phyloP scores from a whole-genome alignment of 2,329 filamentous ascomycete species.

The Emergomyces orientalis region DNA sequence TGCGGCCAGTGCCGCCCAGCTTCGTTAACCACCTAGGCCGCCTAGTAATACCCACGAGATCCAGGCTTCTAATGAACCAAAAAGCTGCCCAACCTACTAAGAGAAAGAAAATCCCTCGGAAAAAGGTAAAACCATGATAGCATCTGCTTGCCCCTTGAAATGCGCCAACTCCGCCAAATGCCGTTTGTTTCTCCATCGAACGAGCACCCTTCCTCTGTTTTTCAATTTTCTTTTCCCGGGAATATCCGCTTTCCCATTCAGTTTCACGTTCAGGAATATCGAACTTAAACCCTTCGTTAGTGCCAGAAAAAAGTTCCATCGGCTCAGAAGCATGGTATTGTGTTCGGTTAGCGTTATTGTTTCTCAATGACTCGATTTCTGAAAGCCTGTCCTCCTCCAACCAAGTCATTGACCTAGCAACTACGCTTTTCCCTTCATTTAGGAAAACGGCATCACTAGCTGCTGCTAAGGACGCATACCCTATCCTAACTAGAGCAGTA shows the following conservation, averaged over 20 bases:
- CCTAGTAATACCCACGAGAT: slow-evolving; percentile 50
- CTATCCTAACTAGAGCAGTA: slow-evolving; percentile 73
- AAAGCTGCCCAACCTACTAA: slow-evolving; percentile 51
- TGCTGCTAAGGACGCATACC: slow-evolving; percentile 81
- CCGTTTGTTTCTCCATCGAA: slow-evolving; percentile 29
- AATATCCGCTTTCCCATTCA: slow-evolving; percentile 40
- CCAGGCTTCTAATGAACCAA: slow-evolving; percentile 46
- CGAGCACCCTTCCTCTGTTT: slow-evolving; percentile 28
- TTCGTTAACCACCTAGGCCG: slow-evolving; percentile 55
- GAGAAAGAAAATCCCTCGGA: slow-evolving; percentile 63
- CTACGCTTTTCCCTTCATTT: slow-evolving; percentile 74
- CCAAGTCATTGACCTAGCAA: slow-evolving; percentile 72
- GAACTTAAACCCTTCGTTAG: slow-evolving; percentile 27
- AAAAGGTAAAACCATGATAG: slow-evolving; percentile 63
- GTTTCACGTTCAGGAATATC: slow-evolving; percentile 25
- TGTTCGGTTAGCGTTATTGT: slow-evolving; percentile 9
- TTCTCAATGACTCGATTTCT: slow-evolving; percentile 55
- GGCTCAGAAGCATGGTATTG: neutral
- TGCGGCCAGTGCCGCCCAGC: slow-evolving; percentile 25
- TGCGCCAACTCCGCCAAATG: slow-evolving; percentile 61
- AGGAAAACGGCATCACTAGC: slow-evolving; percentile 93
- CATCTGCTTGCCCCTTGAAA: slow-evolving; percentile 69
- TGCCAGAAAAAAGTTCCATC: neutral
- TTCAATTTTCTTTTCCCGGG: slow-evolving; percentile 37
- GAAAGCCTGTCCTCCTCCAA: slow-evolving; percentile 75